Evolutionary conservation across 257 asterid genomes (phyloP), one percentile per base, ranked within the genome.

Genomic region (Nicotiana obtusifolia): DNA sequence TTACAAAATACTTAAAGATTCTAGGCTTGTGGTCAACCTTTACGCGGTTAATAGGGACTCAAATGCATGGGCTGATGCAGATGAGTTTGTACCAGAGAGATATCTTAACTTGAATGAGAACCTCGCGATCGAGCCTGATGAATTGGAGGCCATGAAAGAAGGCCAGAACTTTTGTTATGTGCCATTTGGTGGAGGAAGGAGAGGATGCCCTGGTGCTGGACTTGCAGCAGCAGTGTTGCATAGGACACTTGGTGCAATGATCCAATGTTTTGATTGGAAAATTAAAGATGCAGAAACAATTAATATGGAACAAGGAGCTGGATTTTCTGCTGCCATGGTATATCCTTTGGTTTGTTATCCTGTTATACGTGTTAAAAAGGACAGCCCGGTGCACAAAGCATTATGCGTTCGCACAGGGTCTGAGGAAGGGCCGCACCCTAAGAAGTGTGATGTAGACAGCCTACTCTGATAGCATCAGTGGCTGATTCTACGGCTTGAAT

Each of bases 211-310:
- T 54, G 88, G 83, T 7, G 82, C 81, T 15, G 84, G 73, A 0
- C 78, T 83, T 24, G 78, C 83, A 6, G 60, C 76, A 67, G 62
- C 86, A 26, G 66, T 83, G 66, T 28, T 83, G 80, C 86, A 85
- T 26, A 31, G 67, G 22, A 82, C 84, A 4, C 78, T 85, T 17
- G 88, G 84, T 20, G 83, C 76, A 24, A 19, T 76, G 15, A 41
- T 86, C 33, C 88, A 86, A 44, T 83, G 88, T 66, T 86, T 86
- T 49, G 86, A 86, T 31, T 83, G 88, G 88, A 83, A 80, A 76
- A 5, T 76, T 35, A 22, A 80, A 65, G 88, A 79, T 20, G 79
- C 9, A 15, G 81, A 59, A 6, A 80, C 53, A 65, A 75, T 86
- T 35, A 59, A 81, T 41, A 86, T 83, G 87, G 87, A 83, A 73